Conservation (phyloP, 768 basidiomycete genomes). For the Podaxis sp. region DNA sequence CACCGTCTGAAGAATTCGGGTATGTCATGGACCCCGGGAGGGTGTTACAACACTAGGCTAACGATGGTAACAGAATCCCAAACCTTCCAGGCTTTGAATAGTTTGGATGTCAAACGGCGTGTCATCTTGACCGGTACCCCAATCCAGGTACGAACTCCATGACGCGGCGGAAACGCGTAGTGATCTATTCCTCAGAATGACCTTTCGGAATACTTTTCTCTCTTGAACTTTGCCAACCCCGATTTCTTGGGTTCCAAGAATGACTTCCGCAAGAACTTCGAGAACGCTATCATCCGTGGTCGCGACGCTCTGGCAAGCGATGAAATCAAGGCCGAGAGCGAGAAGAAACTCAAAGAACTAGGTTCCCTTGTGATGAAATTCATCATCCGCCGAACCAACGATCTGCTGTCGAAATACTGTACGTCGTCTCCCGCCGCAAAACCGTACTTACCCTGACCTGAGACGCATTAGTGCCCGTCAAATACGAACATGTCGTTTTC, state of each 20-base stretch:
- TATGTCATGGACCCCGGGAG: conserved; percentile 25
- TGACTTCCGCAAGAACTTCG: conserved; percentile 94
- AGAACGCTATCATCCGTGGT: conserved; percentile 86
- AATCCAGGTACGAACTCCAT: conserved; percentile 55
- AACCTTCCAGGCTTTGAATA: conserved; percentile 81
- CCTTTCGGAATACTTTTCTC: conserved; percentile 89
- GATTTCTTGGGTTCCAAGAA: conserved; percentile 83
- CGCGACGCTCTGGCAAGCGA: conserved; percentile 86
- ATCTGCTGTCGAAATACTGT: conserved; percentile 93
- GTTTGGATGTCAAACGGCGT: conserved; percentile 81
- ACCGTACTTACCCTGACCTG: conserved; percentile 10
- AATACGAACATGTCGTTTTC: conserved; percentile 98
- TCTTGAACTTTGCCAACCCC: conserved; percentile 91
- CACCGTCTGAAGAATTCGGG: conserved; percentile 96
- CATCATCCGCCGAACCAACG: conserved; percentile 93
- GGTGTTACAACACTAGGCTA: neutral
- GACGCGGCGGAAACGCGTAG: neutral
- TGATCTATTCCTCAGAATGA: conserved; percentile 60
- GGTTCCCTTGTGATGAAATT: conserved; percentile 86
- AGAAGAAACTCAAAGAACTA: conserved; percentile 89
- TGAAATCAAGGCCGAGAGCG: conserved; percentile 70
- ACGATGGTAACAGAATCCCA: conserved; percentile 56
- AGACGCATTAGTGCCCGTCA: conserved; percentile 77
- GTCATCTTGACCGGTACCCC: conserved; percentile 95
- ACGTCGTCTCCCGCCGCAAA: conserved; percentile 27